phyloP scores from a whole-genome alignment of 805 yeast genomes.

The Candida nemodendra region DNA sequence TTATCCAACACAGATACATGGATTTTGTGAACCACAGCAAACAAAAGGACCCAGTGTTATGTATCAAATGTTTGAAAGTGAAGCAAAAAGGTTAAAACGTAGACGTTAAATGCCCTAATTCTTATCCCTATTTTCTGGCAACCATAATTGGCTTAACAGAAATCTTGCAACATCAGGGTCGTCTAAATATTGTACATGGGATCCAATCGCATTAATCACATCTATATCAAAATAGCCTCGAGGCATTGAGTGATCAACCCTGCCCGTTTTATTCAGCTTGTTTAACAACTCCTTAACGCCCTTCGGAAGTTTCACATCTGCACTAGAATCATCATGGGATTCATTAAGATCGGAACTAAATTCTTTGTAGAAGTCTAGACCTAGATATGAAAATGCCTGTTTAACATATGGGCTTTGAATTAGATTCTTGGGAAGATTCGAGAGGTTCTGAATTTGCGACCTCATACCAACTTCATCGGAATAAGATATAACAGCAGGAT shows the following conservation, averaged over 20 bases:
- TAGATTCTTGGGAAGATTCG: conserved; percentile 19
- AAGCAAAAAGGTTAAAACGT: too few species aligned
- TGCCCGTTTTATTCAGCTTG: conserved; percentile 63
- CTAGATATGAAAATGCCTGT: conserved; percentile 15
- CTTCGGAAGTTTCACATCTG: conserved; percentile 21
- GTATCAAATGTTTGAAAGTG: too few species aligned
- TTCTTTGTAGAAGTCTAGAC: conserved; percentile 3
- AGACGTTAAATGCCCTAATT: too few species aligned
- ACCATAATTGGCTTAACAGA: conserved; percentile 56
- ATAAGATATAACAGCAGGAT: conserved; percentile 60
- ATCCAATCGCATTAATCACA: conserved; percentile 74
- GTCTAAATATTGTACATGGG: conserved; percentile 87
- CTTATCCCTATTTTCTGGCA: too few species aligned
- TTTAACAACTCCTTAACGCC: conserved; percentile 37
- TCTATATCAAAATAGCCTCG: conserved; percentile 80
- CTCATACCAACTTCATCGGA: conserved; percentile 49
- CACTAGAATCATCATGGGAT: not conserved
- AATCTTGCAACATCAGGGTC: conserved; percentile 83
- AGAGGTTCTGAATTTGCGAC: conserved; percentile 19
- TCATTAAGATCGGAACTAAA: too few species aligned
- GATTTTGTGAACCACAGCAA: too few species aligned
- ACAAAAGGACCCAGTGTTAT: too few species aligned
- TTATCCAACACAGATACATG: too few species aligned
- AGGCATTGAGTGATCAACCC: conserved; percentile 79
- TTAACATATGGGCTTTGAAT: conserved; percentile 30